Conservation (phyloP, 495 filamentous ascomycete genomes). For the Alectoria sarmentosa region DNA sequence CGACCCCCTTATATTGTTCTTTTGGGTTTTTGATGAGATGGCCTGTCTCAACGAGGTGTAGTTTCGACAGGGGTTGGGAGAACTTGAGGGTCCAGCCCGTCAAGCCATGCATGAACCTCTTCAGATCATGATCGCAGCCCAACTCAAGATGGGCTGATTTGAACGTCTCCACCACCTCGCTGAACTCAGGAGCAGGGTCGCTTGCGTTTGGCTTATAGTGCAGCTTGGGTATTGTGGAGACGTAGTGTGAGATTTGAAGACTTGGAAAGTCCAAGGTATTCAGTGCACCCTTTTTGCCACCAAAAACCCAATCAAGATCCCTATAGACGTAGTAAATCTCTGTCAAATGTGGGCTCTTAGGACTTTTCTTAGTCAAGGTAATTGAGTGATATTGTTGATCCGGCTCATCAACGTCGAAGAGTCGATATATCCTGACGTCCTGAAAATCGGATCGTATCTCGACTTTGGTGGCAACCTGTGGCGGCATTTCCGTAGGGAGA, state of each 20-base stretch:
- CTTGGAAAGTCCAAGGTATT: constrained; percentile 8
- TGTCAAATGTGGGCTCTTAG: constrained; percentile 11
- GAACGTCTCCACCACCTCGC: constrained; percentile 4
- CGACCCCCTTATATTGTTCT: constrained; percentile 12
- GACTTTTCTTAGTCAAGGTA: constrained; percentile 10
- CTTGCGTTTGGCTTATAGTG: constrained; percentile 10
- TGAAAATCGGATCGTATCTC: constrained; percentile 15
- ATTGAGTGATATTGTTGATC: constrained; percentile 16
- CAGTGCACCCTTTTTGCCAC: neutral
- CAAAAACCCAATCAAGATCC: constrained; percentile 18
- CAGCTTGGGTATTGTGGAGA: constrained; percentile 16
- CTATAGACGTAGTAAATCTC: constrained; percentile 19
- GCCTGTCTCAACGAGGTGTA: constrained; percentile 9
- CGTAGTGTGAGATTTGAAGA: constrained; percentile 13
- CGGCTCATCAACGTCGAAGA: constrained; percentile 13
- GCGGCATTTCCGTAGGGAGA: constrained; percentile 19
- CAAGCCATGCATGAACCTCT: constrained; percentile 14
- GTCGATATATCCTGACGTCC: constrained; percentile 18
- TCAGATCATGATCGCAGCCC: constrained; percentile 15
- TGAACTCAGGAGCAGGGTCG: constrained; percentile 13
- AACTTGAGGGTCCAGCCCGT: constrained; percentile 20
- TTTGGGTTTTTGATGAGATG: constrained; percentile 7
- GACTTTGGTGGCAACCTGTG: constrained; percentile 5
- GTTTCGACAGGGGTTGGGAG: constrained; percentile 3
- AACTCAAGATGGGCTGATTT: constrained; percentile 6